Evolutionary conservation across 2,329 filamentous ascomycete species (phyloP), one percentile per base, ranked within the genome.

Genomic region (Alternaria arbusti): DNA sequence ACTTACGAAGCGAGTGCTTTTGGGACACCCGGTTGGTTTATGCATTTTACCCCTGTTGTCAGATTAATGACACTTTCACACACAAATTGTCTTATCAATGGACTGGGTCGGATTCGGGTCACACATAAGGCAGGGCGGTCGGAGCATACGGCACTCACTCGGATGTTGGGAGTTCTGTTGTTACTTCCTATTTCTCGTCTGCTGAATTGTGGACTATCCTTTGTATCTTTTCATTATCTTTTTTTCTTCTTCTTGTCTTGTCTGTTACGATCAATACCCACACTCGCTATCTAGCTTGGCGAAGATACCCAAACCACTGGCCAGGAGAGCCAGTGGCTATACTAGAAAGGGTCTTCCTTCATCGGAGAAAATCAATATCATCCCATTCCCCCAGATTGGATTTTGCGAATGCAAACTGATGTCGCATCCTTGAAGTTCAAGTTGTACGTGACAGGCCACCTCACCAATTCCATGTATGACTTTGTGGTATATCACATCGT

Each of bases 1-100:
- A 77, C 70, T 78, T 75, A 79, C 77, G 77, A 77, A 79, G 76
- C 77, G 77, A 75, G 64, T 78, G 71, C 68, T 75, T 78, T 75
- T 74, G 64, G 71, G 67, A 61, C 67, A 64, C 54, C 55, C 57
- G 70, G 70, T 70, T 70, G 69, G 57, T 65, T 71, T 70, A 64
- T 75, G 73, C 74, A 74, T 76, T 70, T 75, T 75, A 74, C 66
- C 66, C 71, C 65, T 68, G 58, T 69, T 72, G 65, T 73, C 68
- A 59, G 17, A 63, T 54, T 62, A 61, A 61, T 68, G 70, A 71
- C 70, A 65, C 62, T 67, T 63, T 66, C 63, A 69, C 67, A 63
- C 72, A 64, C 69, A 78, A 74, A 78, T 78, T 79, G 74, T 71
- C 69, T 72, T 70, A 72, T 70, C 71, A 68, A 67, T 54, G 67